phyloP scores from a whole-genome alignment of 768 basidiomycete species.

The Leucosporidium scottii region DNA sequence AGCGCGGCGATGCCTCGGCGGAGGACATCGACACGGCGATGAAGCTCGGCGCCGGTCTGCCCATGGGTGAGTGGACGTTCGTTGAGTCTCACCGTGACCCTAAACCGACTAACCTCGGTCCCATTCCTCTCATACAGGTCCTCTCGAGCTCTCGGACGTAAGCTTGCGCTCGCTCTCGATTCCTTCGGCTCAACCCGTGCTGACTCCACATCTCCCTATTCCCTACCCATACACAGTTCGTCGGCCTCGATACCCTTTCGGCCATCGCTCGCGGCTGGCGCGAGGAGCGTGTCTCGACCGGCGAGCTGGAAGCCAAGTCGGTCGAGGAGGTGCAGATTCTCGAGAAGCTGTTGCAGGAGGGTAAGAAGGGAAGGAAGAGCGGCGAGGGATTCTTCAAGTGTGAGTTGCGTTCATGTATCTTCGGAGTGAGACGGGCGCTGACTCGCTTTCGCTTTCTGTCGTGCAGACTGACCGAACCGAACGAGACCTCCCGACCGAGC shows the following conservation, averaged over 20 bases:
- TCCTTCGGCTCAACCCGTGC: background rate
- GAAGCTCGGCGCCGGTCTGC: conserved; percentile 46
- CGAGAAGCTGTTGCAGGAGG: conserved; percentile 43
- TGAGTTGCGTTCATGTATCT: background rate
- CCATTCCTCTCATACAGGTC: conserved; percentile 41
- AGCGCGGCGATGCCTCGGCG: conserved; percentile 46
- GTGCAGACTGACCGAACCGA: too few species aligned
- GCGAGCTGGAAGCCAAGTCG: conserved; percentile 40
- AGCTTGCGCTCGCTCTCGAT: background rate
- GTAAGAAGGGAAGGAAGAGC: conserved; percentile 45
- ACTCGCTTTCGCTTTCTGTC: too few species aligned
- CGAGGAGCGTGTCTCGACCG: conserved; percentile 40
- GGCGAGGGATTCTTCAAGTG: conserved; percentile 46
- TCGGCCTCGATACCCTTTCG: conserved; percentile 43
- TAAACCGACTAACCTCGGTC: too few species aligned
- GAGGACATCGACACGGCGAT: conserved; percentile 47
- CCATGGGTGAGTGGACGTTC: conserved; percentile 15
- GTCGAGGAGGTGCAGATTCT: conserved; percentile 42
- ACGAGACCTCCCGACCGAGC: too few species aligned
- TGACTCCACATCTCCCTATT: background rate
- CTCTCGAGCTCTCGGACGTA: conserved; percentile 36
- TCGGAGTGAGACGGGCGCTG: too few species aligned
- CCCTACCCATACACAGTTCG: conserved; percentile 37
- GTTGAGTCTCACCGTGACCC: too few species aligned
- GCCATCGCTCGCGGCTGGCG: conserved; percentile 46